Evolutionary conservation across 2,329 filamentous ascomycete species (phyloP), one percentile per base, ranked within the genome.

Genomic region (Nemania sp.): DNA sequence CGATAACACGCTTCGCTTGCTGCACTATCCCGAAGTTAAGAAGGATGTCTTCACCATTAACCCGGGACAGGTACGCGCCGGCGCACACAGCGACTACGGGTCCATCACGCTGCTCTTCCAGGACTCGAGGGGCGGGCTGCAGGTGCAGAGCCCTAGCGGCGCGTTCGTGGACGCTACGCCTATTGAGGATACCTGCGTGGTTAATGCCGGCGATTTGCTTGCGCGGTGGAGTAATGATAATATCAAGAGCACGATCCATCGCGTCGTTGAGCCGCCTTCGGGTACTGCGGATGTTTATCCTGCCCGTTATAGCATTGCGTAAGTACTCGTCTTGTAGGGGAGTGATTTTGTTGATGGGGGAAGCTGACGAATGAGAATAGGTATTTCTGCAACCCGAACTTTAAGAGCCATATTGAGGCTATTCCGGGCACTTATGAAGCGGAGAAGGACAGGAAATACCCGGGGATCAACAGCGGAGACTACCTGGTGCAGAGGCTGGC

Each of bases 381-480:
- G 3, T 95, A 95, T 74, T 95, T 96, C 69, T 95, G 91, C 77
- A 93, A 95, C 63, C 90, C 91, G 7, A 91, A 95, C 67, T 88
- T 84, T 68, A 82, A 89, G 56, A 82, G 80, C 61, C 75, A 81
- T 50, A 95, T 96, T 60, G 88, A 94, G 63, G 89, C 86, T 1
- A 83, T 96, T 39, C 91, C 90, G 0, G 89, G 89, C 0, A 96
- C 91, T 0, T 93, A 83, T 66, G 75, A 71, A 1, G 68, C 70
- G 3, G 79, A 87, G 56, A 73, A 75, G 52, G 83, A 88, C 36
- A 93, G 89, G 77, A 94, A 92, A 74, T 96, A 96, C 66, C 74
- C 80, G 28, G 84, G 82, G 1, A 86, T 96, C 63, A 89, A 86
- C 53, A 88, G 87, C 63, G 90, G 90, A 2, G 83, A 94, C 12